phyloP scores from a whole-genome alignment of 129 eudicot genomes.

The Centrapalus pauciflorus region DNA sequence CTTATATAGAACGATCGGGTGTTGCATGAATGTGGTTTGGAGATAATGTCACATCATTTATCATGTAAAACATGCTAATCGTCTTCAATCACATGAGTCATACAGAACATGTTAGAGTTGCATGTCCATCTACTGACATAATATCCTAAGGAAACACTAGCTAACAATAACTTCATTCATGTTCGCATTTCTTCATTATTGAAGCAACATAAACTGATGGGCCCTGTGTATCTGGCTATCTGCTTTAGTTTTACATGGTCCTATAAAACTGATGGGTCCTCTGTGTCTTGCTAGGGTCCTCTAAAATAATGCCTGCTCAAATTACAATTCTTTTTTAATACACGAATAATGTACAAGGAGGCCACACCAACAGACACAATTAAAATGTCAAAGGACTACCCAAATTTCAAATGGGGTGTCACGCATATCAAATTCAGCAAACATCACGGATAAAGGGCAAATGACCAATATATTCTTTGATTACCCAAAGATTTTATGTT shows the following conservation, averaged over 20 bases:
- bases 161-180: neutral
- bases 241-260: neutral
- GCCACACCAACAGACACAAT: too few relatives aligned
- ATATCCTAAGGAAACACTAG: neutral
- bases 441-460: too few relatives aligned
- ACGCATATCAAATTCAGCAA: too few relatives aligned
- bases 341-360: too few relatives aligned
- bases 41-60: slow-evolving; percentile 8
- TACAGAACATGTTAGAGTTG: neutral
- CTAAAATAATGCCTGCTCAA: neutral
- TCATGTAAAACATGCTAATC: neutral
- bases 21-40: neutral
- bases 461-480: too few relatives aligned
- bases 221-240: neutral
- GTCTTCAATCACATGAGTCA: neutral
- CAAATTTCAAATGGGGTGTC: too few relatives aligned
- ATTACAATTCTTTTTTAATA: too few relatives aligned
- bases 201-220: neutral
- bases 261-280: too few relatives aligned
- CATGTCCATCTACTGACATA: neutral
- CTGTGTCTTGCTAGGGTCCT: neutral
- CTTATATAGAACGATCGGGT: neutral
- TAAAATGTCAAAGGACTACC: too few relatives aligned
- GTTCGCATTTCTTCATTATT: neutral
- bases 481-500: neutral